Conservation (phyloP, 2,329 filamentous ascomycete species). For the Diaporthe nobilis region DNA sequence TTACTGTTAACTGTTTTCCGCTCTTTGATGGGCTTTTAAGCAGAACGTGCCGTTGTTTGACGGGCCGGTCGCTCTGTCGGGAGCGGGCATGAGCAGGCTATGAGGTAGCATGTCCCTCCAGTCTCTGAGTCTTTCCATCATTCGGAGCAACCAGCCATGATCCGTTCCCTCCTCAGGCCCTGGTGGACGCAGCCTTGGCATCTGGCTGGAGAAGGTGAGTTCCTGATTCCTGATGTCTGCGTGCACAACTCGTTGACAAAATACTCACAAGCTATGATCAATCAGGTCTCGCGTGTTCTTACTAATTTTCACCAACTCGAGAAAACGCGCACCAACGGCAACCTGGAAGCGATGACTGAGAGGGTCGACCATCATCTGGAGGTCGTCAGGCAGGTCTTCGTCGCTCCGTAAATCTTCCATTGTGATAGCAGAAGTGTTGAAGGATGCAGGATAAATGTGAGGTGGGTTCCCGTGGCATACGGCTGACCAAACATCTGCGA, state of each 20-base stretch:
- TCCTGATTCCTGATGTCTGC: neutral
- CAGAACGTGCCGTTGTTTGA: neutral
- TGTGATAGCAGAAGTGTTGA: neutral
- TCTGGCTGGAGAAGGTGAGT: neutral
- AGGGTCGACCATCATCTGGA: neutral
- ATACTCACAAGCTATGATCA: neutral
- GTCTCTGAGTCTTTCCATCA: neutral
- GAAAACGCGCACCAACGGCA: neutral
- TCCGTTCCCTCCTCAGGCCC: neutral
- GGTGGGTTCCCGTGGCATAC: neutral
- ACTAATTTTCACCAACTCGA: neutral
- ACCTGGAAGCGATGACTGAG: neutral
- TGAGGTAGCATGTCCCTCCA: neutral
- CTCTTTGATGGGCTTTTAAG: neutral
- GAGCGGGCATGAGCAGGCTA: neutral
- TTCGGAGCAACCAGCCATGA: neutral
- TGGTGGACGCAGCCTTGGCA: neutral
- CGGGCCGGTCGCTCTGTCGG: neutral
- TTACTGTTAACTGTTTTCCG: neutral
- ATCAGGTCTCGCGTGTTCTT: neutral
- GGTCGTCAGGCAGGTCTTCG: neutral
- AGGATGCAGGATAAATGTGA: neutral
- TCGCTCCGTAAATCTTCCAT: neutral
- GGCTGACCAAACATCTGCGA: neutral
- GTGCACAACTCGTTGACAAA: neutral